phyloP scores from a whole-genome alignment of 2,329 filamentous ascomycete species.

The Fusarium siculi region DNA sequence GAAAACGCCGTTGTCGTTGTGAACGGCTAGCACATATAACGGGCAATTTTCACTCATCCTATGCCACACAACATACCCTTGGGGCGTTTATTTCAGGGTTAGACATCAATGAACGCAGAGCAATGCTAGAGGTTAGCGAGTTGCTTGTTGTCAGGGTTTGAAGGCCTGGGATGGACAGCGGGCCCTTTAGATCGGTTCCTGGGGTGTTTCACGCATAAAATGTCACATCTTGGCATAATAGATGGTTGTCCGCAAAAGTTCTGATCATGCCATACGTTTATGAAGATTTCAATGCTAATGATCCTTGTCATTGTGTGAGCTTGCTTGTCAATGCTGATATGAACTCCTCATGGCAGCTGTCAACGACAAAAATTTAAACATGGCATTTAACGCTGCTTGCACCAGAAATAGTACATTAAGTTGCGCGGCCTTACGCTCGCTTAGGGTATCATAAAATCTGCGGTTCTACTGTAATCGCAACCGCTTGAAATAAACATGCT shows the following conservation, averaged over 20 bases:
- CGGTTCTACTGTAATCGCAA: background rate
- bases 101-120: constrained; percentile 17
- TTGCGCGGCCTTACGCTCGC: background rate
- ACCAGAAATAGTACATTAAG: background rate
- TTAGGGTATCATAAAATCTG: constrained; percentile 9
- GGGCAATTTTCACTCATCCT: constrained; percentile 12
- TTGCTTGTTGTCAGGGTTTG: constrained; percentile 13
- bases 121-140: constrained; percentile 10
- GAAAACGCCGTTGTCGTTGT: constrained; percentile 37
- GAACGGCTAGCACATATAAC: constrained; percentile 31
- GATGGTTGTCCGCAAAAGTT: constrained; percentile 21
- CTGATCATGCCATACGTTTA: background rate
- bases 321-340: background rate
- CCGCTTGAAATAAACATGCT: constrained; percentile 6
- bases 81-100: constrained; percentile 46
- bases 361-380: background rate
- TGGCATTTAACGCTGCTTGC: background rate
- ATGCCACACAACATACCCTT: constrained; percentile 43
- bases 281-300: background rate
- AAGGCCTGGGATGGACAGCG: constrained; percentile 10
- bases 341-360: background rate
- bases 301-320: background rate
- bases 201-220: constrained; percentile 22
- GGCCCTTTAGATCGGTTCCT: constrained; percentile 34
- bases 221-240: constrained; percentile 37